Evolutionary conservation across 192 early-diverging fungal genomes (phyloP).

Genomic region (Backusella sp.): DNA sequence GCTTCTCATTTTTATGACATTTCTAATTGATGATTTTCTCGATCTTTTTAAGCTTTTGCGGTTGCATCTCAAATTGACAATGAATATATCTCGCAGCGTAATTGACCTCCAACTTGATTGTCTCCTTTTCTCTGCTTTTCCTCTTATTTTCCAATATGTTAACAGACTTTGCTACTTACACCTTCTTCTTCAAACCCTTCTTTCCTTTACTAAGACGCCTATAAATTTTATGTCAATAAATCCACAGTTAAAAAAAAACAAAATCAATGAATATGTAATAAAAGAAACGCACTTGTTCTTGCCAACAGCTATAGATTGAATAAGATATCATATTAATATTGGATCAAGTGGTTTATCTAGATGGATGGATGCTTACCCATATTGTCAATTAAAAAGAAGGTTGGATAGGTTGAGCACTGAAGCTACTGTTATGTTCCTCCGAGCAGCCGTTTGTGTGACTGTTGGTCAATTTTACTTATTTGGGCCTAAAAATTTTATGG

Average conservation of each 20-base stretch:
- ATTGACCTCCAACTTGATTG: neutral
- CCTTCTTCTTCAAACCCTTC: slow-evolving; percentile 89
- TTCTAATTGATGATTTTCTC: neutral
- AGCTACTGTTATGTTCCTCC: neutral
- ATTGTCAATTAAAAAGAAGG: slow-evolving; percentile 33
- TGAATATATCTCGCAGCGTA: neutral
- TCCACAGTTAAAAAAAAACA: neutral
- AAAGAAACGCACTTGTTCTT: slow-evolving; percentile 65
- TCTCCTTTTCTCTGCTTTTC: neutral
- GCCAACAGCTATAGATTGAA: slow-evolving; percentile 54
- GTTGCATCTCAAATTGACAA: neutral
- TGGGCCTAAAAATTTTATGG: neutral
- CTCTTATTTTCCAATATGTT: neutral
- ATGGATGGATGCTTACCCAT: slow-evolving; percentile 42
- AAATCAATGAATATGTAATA: neutral
- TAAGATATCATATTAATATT: neutral
- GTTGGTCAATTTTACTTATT: neutral
- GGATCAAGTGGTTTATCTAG: slow-evolving; percentile 2
- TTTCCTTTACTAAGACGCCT: slow-evolving; percentile 83
- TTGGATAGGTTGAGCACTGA: slow-evolving; percentile 11
- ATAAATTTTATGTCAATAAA: slow-evolving; percentile 16
- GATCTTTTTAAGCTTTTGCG: neutral
- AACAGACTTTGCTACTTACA: slow-evolving; percentile 54
- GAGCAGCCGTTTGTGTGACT: neutral
- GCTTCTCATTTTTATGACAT: neutral